Conservation (phyloP, 345 rosid genomes). For the Syzygium aromaticum region DNA sequence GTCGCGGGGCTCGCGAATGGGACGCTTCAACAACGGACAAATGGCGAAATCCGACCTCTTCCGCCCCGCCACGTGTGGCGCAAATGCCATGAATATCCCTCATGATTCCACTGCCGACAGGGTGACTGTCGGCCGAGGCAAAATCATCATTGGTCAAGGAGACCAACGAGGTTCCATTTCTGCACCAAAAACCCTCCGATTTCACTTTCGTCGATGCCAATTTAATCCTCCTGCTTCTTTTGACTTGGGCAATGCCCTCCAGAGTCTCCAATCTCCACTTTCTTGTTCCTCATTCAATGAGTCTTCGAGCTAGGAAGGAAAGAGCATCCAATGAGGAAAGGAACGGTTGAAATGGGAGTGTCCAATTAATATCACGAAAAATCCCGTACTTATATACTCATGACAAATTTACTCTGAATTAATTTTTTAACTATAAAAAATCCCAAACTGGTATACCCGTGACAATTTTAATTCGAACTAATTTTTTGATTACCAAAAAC, state of each 20-base stretch:
- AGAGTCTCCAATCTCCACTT: not conserved
- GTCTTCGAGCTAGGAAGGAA: not conserved
- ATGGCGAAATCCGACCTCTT: not conserved
- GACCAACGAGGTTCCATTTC: not conserved
- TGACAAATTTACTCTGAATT: too few species aligned
- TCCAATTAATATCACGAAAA: not conserved
- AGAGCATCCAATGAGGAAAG: not conserved
- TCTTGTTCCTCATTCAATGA: not conserved
- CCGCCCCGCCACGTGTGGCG: not conserved
- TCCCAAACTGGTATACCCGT: too few species aligned
- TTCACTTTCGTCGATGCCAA: not conserved
- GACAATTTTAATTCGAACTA: too few species aligned
- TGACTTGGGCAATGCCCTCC: not conserved
- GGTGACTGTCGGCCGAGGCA: not conserved
- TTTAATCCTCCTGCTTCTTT: not conserved
- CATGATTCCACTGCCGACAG: not conserved
- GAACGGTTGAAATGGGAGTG: not conserved
- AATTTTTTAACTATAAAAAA: too few species aligned
- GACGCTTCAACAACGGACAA: not conserved
- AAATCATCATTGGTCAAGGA: not conserved
- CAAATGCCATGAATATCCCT: not conserved
- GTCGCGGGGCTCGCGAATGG: not conserved
- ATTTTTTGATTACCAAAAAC: too few species aligned
- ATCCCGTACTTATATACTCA: too few species aligned
- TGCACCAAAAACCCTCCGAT: not conserved